A percentile compares a stretch with the other conserved stretches of the same genome.
These are phyloP conservation scores for Starmerella apis DNA, from an alignment of 805 yeast species.

Conservation along the genomic window DNA sequence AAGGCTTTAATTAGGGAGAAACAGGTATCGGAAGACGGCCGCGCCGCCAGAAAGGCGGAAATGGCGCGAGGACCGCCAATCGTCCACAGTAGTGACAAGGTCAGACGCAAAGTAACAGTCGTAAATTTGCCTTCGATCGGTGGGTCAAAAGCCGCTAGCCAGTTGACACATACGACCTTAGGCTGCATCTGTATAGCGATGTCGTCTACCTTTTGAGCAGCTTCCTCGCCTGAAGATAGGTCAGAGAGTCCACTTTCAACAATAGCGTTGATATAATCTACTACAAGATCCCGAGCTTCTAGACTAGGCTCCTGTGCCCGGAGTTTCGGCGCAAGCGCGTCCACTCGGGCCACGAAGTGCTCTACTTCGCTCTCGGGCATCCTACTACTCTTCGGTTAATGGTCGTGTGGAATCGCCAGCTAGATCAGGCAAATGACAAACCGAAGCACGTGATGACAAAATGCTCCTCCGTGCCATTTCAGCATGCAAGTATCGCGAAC, in stretches of 20 bases:
- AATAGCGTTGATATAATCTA: neutral
- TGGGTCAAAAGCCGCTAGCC: neutral
- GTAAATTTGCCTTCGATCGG: slow-evolving; percentile 4
- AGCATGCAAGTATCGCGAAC: too few relatives aligned
- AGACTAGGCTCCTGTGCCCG: slow-evolving; percentile 1
- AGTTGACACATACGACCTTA: slow-evolving; percentile 10
- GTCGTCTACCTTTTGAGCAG: neutral
- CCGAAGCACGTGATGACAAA: neutral
- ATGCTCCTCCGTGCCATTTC: neutral
- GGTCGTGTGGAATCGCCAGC: slow-evolving; percentile 7
- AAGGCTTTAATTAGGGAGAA: slow-evolving; percentile 3
- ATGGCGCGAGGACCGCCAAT: slow-evolving; percentile 17
- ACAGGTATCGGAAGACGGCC: neutral
- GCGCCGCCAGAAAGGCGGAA: slow-evolving; percentile 6
- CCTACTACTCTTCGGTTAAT: slow-evolving; percentile 5
- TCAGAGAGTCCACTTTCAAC: neutral
- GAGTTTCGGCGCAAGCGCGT: slow-evolving; percentile 7
- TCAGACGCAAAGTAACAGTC: slow-evolving; percentile 2
- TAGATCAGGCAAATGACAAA: slow-evolving; percentile 5
- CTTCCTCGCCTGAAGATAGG: neutral
- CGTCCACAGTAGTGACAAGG: slow-evolving; percentile 12
- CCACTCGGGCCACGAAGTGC: slow-evolving; percentile 5
- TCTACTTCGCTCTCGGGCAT: slow-evolving; percentile 13
- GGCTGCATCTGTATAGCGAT: slow-evolving; percentile 10
- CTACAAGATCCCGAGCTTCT: slow-evolving; percentile 5